Percentiles rank a stretch among this genome's conserved stretches.
Evolutionary conservation across 768 basidiomycete species (phyloP).

Genomic region (Cystobasidium onofrii): DNA sequence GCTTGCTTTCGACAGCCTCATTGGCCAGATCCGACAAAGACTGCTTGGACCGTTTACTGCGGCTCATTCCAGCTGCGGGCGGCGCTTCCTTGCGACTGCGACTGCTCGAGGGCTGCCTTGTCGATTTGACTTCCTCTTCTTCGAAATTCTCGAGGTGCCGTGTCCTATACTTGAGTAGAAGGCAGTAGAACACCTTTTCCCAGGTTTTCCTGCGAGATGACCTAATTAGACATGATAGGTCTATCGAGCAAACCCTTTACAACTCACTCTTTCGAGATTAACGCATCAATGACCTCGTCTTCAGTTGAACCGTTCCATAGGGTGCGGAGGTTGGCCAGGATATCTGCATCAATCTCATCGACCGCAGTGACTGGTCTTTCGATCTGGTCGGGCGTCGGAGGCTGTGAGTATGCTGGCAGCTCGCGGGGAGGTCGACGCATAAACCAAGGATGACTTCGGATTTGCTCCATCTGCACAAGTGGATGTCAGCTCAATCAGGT

Average conservation of each 20-base stretch:
- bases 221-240: not conserved
- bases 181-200: conserved; percentile 92
- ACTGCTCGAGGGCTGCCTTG: not conserved
- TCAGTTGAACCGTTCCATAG: conserved; percentile 79
- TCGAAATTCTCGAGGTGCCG: conserved; percentile 64
- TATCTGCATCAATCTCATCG: conserved; percentile 73
- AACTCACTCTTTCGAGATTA: conserved; percentile 52
- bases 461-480: conserved; percentile 65
- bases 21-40: conserved; percentile 40
- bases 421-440: conserved; percentile 46
- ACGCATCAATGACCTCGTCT: conserved; percentile 60
- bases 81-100: conserved; percentile 25
- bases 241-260: conserved; percentile 1
- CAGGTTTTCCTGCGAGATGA: conserved; percentile 57
- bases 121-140: conserved; percentile 50
- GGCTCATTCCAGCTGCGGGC: conserved; percentile 35
- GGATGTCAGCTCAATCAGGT: not conserved
- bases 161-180: conserved; percentile 74
- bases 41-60: conserved; percentile 35
- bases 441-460: conserved; percentile 77
- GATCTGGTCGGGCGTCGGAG: conserved; percentile 55
- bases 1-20: not conserved
- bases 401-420: conserved; percentile 29
- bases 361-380: conserved; percentile 59
- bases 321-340: conserved; percentile 78